These are phyloP conservation scores for Suillus cothurnatus DNA, from an alignment of 768 basidiomycete species.

Conservation along the genomic window DNA sequence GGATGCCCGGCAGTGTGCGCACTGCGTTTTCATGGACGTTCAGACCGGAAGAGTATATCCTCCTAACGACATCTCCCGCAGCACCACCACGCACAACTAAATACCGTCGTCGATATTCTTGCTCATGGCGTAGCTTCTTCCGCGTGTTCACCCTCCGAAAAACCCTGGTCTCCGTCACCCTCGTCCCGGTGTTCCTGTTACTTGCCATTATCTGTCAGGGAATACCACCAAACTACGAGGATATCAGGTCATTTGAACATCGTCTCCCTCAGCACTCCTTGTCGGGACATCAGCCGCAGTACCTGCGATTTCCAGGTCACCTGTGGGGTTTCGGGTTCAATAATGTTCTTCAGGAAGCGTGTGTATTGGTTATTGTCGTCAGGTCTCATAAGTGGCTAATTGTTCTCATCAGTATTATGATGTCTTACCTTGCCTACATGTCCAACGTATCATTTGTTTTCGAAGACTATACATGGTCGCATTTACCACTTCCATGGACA, in stretches of 20 bases:
- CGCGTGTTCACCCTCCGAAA: conserved; percentile 30
- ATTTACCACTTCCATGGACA: conserved; percentile 52
- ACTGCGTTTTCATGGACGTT: conserved; percentile 5
- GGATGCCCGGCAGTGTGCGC: conserved; percentile 11
- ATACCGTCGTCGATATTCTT: conserved; percentile 15
- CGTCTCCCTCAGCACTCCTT: conserved; percentile 42
- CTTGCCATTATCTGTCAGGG: conserved; percentile 37
- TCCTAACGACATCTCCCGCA: conserved; percentile 12
- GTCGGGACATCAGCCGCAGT: conserved; percentile 28
- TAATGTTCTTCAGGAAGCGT: conserved; percentile 65
- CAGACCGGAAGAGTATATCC: conserved; percentile 15
- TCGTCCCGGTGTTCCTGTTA: conserved; percentile 27
- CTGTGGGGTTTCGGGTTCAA: conserved; percentile 65
- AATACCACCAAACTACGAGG: conserved; percentile 41
- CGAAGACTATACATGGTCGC: conserved; percentile 65
- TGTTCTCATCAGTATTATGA: conserved; percentile 39
- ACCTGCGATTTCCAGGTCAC: conserved; percentile 54
- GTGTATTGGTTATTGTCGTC: conserved; percentile 23
- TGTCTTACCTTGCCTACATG: conserved; percentile 53
- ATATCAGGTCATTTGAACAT: conserved; percentile 38
- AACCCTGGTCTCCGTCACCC: conserved; percentile 23
- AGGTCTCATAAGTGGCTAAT: conserved; percentile 3
- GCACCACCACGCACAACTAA: not conserved
- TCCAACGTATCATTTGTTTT: conserved; percentile 61
- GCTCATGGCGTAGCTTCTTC: conserved; percentile 15